phyloP scores from a whole-genome alignment of 1,284 basidiomycete species.

The Trichosporon sp. region DNA sequence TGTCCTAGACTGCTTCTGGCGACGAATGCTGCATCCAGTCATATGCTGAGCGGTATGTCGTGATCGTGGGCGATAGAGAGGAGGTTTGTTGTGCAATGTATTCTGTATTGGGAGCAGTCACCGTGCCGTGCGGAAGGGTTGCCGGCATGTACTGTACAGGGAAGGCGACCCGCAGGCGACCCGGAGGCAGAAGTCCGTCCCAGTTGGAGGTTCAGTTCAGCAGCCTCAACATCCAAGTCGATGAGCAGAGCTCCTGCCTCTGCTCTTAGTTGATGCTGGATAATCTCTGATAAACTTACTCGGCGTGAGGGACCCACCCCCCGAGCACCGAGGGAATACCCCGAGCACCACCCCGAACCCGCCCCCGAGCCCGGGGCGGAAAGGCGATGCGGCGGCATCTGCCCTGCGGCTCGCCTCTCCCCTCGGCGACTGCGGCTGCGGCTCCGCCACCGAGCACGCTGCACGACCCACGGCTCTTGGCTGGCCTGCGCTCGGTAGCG shows the following conservation, averaged over 20 bases:
- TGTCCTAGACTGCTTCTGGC: background rate
- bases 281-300: slow-evolving; percentile 1
- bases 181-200: background rate
- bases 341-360: background rate
- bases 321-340: background rate
- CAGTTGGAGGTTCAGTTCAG: background rate
- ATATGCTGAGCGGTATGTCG: background rate
- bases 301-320: background rate
- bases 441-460: background rate
- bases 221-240: no score
- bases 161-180: background rate
- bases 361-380: no score
- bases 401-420: background rate
- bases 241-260: no score
- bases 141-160: background rate
- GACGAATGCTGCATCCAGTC: background rate
- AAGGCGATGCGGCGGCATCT: background rate
- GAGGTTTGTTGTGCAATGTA: background rate
- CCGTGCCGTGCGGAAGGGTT: background rate
- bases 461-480: no score
- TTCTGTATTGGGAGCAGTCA: background rate
- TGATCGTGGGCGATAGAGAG: slow-evolving; percentile 1
- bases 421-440: background rate
- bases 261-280: background rate
- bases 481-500: background rate